Evolutionary conservation across 2,329 filamentous ascomycete species (phyloP).

Genomic region (Pseudogymnoascus sp.): DNA sequence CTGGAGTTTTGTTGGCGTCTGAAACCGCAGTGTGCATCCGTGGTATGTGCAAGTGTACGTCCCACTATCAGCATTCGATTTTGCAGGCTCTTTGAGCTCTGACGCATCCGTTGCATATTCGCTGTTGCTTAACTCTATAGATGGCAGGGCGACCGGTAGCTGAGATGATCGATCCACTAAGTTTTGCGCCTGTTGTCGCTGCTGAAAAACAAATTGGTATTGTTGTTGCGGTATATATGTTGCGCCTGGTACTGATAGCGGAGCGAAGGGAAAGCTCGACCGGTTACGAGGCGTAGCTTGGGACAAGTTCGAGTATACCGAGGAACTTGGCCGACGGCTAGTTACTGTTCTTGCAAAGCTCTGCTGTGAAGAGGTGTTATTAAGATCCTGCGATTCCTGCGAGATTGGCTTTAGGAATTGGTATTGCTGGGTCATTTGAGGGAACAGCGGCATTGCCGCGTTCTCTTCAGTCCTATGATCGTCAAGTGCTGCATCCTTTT

Average conservation of each 20-base stretch:
- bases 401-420: background rate
- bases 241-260: conserved; percentile 30
- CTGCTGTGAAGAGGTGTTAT: conserved; percentile 31
- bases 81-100: conserved; percentile 42
- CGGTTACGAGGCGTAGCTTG: conserved; percentile 20
- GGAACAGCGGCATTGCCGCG: conserved; percentile 33
- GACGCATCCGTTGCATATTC: conserved; percentile 28
- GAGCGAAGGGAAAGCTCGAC: conserved; percentile 38
- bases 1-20: conserved; percentile 76
- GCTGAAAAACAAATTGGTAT: conserved; percentile 26
- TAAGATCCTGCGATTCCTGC: conserved; percentile 13
- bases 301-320: conserved; percentile 21
- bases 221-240: conserved; percentile 26
- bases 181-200: conserved; percentile 20
- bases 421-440: conserved; percentile 18
- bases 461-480: conserved; percentile 70
- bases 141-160: conserved; percentile 27
- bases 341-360: no score
- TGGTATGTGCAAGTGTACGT: conserved; percentile 97
- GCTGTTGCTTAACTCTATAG: conserved; percentile 34
- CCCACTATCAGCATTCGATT: conserved; percentile 66
- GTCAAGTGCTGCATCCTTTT: no score
- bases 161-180: conserved; percentile 21
- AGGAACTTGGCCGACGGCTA: conserved; percentile 30
- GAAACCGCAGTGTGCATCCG: conserved; percentile 80